A percentile compares a stretch with the other conserved stretches of the same genome.
Conservation (phyloP, 352 stramenopile genomes). For the Blastocystis sp. region DNA sequence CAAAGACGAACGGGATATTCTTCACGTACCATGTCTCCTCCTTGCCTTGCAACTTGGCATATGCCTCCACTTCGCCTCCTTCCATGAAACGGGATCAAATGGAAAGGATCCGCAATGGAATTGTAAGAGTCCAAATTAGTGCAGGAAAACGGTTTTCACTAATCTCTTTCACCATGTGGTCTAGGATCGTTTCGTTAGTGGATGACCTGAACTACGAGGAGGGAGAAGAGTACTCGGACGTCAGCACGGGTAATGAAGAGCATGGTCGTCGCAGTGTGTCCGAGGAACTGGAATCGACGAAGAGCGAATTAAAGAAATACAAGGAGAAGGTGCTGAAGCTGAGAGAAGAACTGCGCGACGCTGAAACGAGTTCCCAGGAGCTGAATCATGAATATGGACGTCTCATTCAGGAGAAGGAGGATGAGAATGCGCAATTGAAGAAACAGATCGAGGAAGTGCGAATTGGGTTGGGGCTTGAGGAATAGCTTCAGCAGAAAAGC, state of each 20-base stretch:
- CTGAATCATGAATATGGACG: slow-evolving; percentile 40
- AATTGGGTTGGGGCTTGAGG: neutral
- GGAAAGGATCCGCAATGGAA: neutral
- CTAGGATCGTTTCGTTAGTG: slow-evolving; percentile 57
- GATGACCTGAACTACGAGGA: slow-evolving; percentile 58
- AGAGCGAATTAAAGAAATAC: slow-evolving; percentile 27
- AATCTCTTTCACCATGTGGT: slow-evolving; percentile 48
- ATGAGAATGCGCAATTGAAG: slow-evolving; percentile 19
- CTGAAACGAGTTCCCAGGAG: slow-evolving; percentile 56
- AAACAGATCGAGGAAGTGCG: slow-evolving; percentile 23
- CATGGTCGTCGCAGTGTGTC: neutral
- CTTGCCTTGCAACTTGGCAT: slow-evolving; percentile 33
- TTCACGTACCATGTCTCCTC: neutral
- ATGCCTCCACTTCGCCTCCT: neutral
- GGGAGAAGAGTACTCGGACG: slow-evolving; percentile 26
- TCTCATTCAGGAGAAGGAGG: slow-evolving; percentile 41
- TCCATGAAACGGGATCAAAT: slow-evolving; percentile 12
- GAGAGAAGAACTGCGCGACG: slow-evolving; percentile 47
- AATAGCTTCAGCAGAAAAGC: too few species aligned
- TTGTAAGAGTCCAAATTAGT: slow-evolving; percentile 7
- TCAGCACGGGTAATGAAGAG: neutral
- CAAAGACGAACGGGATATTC: slow-evolving; percentile 38
- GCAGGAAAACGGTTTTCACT: slow-evolving; percentile 4
- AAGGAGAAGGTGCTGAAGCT: slow-evolving; percentile 54
- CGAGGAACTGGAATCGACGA: slow-evolving; percentile 11